These are phyloP conservation scores for Rhodotorula sphaerocarpa DNA, from an alignment of 768 basidiomycete species.

Conservation along the genomic window DNA sequence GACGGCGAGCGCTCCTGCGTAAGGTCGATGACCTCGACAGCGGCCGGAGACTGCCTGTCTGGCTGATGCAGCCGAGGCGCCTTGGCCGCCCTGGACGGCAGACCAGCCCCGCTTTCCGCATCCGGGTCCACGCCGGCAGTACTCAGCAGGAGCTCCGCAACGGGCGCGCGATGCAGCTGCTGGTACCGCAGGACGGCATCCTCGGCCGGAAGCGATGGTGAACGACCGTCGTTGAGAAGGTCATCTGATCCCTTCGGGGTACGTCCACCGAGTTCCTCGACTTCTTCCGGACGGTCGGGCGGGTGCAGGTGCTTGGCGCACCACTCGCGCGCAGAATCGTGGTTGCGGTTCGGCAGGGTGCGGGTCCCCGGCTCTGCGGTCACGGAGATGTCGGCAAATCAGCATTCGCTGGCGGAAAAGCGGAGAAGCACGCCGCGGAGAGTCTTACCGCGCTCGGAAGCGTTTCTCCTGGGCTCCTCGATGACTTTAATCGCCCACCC, in stretches of 20 bases:
- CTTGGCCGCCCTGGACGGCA: too few relatives aligned
- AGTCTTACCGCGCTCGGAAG: neutral
- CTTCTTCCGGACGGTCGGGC: neutral
- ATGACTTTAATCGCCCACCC: slow-evolving; percentile 6
- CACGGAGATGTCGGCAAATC: neutral
- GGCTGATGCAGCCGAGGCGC: too few relatives aligned
- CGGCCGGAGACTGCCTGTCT: too few relatives aligned
- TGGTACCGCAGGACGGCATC: neutral
- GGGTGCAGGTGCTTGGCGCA: neutral
- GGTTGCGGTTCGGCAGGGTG: neutral
- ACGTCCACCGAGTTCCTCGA: neutral
- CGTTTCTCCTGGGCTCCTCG: neutral
- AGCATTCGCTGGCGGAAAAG: neutral
- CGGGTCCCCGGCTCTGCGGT: neutral
- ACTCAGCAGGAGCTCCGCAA: neutral
- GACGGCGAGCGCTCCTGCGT: slow-evolving; percentile 17
- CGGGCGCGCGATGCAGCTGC: neutral
- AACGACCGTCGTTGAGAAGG: neutral
- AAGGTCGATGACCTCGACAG: slow-evolving; percentile 15
- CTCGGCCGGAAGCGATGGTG: neutral
- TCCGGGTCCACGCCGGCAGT: too few relatives aligned
- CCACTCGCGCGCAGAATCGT: neutral
- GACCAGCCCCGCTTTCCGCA: too few relatives aligned
- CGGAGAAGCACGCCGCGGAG: too few relatives aligned
- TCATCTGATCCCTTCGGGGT: neutral